These are phyloP conservation scores for Cordyceps cateniannulata DNA, from an alignment of 2,329 filamentous ascomycete species.

Conservation along the genomic window DNA sequence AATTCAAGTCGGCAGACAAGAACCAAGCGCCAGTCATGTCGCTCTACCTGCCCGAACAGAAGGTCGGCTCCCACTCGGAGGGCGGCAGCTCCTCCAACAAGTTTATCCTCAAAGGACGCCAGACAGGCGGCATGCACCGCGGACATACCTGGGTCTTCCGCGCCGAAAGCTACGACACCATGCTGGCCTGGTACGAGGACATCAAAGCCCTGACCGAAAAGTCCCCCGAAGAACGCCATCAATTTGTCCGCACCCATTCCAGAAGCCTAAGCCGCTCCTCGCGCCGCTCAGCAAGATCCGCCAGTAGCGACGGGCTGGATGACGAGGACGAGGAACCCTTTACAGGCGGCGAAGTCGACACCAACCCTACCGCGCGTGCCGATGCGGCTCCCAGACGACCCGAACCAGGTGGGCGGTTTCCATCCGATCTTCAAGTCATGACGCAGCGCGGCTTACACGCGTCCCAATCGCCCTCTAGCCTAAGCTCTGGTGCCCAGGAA, in stretches of 20 bases:
- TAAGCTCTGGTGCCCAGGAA: constrained; percentile 57
- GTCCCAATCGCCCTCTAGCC: constrained; percentile 73
- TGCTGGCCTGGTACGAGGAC: constrained; percentile 95
- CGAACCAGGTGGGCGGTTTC: constrained; percentile 92
- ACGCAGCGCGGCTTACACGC: constrained; percentile 71
- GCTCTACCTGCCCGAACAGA: constrained; percentile 88
- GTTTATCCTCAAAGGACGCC: constrained; percentile 93
- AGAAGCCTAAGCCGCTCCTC: constrained; percentile 67
- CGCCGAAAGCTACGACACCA: constrained; percentile 75
- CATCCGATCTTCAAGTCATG: constrained; percentile 85
- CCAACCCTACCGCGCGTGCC: constrained; percentile 42
- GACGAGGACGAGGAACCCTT: constrained; percentile 62
- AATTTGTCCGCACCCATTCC: constrained; percentile 77
- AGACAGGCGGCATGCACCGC: constrained; percentile 88
- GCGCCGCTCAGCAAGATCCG: constrained; percentile 55
- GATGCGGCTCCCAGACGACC: constrained; percentile 58
- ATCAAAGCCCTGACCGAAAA: constrained; percentile 86
- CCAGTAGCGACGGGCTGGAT: constrained; percentile 72
- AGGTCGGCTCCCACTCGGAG: constrained; percentile 84
- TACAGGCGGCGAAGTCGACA: constrained; percentile 38
- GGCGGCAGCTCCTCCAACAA: constrained; percentile 85
- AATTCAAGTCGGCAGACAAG: constrained; percentile 98
- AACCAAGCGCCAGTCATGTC: constrained; percentile 92
- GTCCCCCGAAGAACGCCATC: constrained; percentile 78
- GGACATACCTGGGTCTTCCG: constrained; percentile 68